Percentiles rank a stretch among this genome's conserved stretches.
These are phyloP conservation scores for Colletotrichum lini DNA, from an alignment of 2,329 filamentous ascomycete genomes.

Conservation along the genomic window DNA sequence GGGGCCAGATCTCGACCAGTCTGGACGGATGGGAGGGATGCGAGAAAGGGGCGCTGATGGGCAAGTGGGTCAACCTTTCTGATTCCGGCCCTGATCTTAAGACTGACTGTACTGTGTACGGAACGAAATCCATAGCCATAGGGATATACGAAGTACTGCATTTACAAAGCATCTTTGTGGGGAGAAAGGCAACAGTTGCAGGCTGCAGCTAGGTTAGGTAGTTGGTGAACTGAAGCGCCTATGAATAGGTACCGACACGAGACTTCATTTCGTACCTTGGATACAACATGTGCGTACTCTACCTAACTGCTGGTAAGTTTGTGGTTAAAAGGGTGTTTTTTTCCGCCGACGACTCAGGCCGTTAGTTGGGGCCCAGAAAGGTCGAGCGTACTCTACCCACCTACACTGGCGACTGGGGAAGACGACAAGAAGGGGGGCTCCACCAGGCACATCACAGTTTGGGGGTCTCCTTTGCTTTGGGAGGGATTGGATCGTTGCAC, in stretches of 20 bases:
- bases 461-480: not conserved
- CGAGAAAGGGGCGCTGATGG: constrained; percentile 31
- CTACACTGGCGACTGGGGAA: not conserved
- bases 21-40: constrained; percentile 16
- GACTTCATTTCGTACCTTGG: not conserved
- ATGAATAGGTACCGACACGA: constrained; percentile 1
- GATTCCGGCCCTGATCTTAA: constrained; percentile 20
- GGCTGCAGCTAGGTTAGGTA: not conserved
- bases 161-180: not conserved
- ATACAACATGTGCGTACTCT: not conserved
- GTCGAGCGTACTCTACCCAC: not conserved
- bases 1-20: constrained; percentile 19
- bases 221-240: not conserved
- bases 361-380: no score
- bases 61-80: constrained; percentile 24
- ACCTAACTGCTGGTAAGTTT: no score
- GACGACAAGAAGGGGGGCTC: not conserved
- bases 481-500: constrained; percentile 32
- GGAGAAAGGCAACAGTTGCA: not conserved
- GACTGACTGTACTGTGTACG: not conserved
- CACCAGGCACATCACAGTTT: constrained; percentile 4
- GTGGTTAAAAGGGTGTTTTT: no score
- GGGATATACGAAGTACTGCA: no score
- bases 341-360: no score
- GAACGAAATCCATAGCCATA: no score